Conservation (phyloP, 257 asterid genomes). For the Striga asiatica region DNA sequence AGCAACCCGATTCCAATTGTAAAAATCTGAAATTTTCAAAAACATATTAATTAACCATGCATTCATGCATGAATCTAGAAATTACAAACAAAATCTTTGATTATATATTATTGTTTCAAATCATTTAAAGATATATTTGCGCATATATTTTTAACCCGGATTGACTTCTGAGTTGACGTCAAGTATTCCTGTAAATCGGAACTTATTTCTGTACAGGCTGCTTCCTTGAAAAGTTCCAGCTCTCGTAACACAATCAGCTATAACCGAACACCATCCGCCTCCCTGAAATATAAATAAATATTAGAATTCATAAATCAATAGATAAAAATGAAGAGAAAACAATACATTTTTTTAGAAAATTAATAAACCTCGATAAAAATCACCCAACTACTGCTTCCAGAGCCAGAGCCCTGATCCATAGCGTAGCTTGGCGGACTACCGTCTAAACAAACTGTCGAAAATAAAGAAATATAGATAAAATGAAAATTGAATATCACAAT, state of each 20-base stretch:
- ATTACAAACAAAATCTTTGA: neutral
- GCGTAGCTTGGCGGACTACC: too few species aligned
- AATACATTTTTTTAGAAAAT: too few species aligned
- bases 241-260: neutral
- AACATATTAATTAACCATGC: neutral
- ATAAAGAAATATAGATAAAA: too few species aligned
- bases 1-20: conserved; percentile 15
- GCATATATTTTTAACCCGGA: conserved; percentile 22
- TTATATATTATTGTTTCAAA: neutral
- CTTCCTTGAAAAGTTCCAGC: neutral
- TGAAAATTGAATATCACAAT: too few species aligned
- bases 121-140: too few species aligned
- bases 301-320: neutral
- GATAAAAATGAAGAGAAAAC: neutral
- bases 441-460: too few species aligned
- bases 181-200: neutral
- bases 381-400: too few species aligned
- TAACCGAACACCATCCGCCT: conserved; percentile 21
- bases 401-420: too few species aligned
- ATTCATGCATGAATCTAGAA: neutral
- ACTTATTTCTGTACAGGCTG: neutral
- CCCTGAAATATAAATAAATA: conserved; percentile 13
- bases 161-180: neutral
- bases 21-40: conserved; percentile 6
- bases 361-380: too few species aligned